phyloP scores from a whole-genome alignment of 768 basidiomycete genomes.

The Hygrophorus pudorinus region DNA sequence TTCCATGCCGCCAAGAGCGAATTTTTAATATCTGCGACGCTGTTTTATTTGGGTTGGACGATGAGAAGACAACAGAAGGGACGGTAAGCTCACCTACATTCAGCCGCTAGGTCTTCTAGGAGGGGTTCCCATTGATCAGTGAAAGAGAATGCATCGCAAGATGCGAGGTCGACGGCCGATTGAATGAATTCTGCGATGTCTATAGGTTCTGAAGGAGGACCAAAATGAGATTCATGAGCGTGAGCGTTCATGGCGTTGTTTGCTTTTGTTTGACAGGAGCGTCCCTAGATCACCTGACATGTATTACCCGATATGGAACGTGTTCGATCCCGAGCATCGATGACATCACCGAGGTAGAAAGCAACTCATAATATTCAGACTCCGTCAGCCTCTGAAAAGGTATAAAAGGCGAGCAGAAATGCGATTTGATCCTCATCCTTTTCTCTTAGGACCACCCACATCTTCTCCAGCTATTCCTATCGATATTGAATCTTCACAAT shows the following conservation, averaged over 20 bases:
- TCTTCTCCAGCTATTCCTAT: slow-evolving; percentile 6
- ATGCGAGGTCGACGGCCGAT: slow-evolving; percentile 5
- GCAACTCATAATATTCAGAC: neutral
- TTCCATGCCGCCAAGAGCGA: slow-evolving; percentile 37
- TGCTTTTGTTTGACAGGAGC: no score
- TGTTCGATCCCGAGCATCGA: neutral
- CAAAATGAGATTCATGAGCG: slow-evolving; percentile 43
- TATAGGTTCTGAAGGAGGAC: slow-evolving; percentile 51
- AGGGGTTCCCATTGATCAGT: slow-evolving; percentile 6
- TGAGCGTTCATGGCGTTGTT: slow-evolving; percentile 11
- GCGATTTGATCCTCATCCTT: neutral
- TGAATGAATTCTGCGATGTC: slow-evolving; percentile 20
- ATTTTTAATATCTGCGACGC: slow-evolving; percentile 41
- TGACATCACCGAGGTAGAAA: neutral
- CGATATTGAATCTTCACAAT: slow-evolving; percentile 11
- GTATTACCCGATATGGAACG: neutral
- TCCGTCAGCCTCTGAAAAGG: neutral
- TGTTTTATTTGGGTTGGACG: slow-evolving; percentile 13
- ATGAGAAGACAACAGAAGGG: neutral
- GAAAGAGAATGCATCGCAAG: neutral
- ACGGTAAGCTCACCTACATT: slow-evolving; percentile 29
- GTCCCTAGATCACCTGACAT: no score
- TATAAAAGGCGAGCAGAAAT: neutral
- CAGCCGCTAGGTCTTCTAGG: slow-evolving; percentile 23
- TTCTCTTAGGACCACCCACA: neutral